phyloP scores from a whole-genome alignment of 768 basidiomycete genomes.

The Lentinula sp. region DNA sequence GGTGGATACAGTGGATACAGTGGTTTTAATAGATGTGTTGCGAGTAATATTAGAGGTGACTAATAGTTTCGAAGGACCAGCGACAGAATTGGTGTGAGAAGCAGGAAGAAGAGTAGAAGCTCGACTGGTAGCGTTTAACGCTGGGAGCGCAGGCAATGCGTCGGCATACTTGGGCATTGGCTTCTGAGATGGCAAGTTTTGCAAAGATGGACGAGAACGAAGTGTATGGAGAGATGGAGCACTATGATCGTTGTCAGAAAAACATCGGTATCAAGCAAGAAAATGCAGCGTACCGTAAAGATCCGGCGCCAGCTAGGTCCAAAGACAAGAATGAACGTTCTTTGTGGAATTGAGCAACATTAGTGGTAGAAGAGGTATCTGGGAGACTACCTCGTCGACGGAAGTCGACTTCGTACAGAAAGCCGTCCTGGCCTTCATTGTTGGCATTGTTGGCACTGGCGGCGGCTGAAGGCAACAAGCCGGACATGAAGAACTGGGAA shows the following conservation, averaged over 20 bases:
- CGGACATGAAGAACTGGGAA: slow-evolving; percentile 62
- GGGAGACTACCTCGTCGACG: slow-evolving; percentile 30
- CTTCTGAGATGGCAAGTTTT: slow-evolving; percentile 16
- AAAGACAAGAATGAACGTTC: slow-evolving; percentile 63
- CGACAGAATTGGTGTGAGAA: not conserved
- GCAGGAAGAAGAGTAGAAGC: not conserved
- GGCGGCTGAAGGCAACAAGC: slow-evolving; percentile 40
- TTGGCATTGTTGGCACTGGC: not conserved
- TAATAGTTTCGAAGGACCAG: not conserved
- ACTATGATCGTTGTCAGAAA: slow-evolving; percentile 10
- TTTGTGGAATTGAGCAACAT: slow-evolving; percentile 33
- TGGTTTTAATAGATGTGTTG: not conserved
- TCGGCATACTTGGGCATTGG: not conserved
- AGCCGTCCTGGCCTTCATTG: not conserved
- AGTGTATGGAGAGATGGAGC: slow-evolving; percentile 28
- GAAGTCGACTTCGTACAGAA: slow-evolving; percentile 6
- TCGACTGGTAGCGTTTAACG: not conserved
- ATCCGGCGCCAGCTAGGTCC: slow-evolving; percentile 54
- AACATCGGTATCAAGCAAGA: not conserved
- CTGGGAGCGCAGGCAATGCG: not conserved
- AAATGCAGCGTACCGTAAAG: slow-evolving; percentile 19
- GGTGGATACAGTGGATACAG: slow-evolving; percentile 2
- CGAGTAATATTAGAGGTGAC: not conserved
- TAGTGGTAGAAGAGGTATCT: slow-evolving; percentile 28
- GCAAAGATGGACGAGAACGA: slow-evolving; percentile 50